Percentiles rank a stretch among this genome's conserved stretches.
Evolutionary conservation across 1,139 yeast genomes (phyloP).

Genomic region (Trichomonascaceae sp.): DNA sequence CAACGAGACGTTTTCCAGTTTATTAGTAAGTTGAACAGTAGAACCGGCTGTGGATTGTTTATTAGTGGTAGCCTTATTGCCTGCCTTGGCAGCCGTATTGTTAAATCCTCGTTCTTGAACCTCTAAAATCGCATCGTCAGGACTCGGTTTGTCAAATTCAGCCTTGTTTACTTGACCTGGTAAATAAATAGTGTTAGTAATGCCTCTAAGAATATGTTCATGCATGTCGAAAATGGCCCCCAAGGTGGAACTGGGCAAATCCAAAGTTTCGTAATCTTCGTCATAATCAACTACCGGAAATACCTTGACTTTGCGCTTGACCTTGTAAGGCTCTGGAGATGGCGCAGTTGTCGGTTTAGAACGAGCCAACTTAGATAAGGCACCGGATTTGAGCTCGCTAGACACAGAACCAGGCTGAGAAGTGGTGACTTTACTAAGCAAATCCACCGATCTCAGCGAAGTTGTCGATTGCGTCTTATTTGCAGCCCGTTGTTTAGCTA

Average conservation of each 20-base stretch:
- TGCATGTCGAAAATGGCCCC: conserved; percentile 5
- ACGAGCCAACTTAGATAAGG: not conserved
- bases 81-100: not conserved
- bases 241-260: not conserved
- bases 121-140: conserved; percentile 64
- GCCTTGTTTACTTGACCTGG: conserved; percentile 38
- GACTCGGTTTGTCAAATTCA: conserved; percentile 68
- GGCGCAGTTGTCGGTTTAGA: not conserved
- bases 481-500: conserved; percentile 42
- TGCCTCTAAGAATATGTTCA: not conserved
- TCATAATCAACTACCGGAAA: conserved; percentile 18
- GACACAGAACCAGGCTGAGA: not conserved
- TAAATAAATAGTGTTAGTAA: conserved; percentile 36
- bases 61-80: not conserved
- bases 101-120: conserved; percentile 45
- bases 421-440: conserved; percentile 9
- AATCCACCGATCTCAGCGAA: conserved; percentile 10
- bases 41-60: not conserved
- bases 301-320: conserved; percentile 11
- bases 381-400: not conserved
- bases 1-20: not conserved
- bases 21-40: not conserved
- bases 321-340: conserved; percentile 6
- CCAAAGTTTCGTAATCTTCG: not conserved
- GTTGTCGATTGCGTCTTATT: conserved; percentile 1